Conservation (phyloP, 2,329 filamentous ascomycete species). For the Cladosporium sp. region DNA sequence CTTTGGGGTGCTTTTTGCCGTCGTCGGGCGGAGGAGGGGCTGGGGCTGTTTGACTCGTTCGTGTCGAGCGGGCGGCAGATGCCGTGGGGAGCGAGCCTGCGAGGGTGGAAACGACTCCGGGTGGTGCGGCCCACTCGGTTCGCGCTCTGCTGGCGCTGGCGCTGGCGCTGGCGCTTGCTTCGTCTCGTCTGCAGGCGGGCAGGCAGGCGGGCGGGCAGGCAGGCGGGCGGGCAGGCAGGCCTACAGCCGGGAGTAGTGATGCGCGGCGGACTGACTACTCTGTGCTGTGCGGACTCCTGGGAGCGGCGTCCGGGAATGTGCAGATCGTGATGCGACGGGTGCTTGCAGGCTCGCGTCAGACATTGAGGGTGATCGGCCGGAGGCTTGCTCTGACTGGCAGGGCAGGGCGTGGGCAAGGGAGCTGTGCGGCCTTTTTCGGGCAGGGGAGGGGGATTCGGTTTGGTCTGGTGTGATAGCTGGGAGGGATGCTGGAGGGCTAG, state of each 20-base stretch:
- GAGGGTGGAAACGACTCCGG: not conserved
- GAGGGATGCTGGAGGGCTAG: not conserved
- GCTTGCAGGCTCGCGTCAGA: not conserved
- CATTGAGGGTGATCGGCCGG: constrained; percentile 4
- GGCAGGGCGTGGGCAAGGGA: not conserved
- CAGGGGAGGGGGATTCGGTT: too few relatives aligned
- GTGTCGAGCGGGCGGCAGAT: too few relatives aligned
- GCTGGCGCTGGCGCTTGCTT: not conserved
- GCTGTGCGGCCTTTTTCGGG: not conserved
- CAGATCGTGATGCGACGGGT: constrained; percentile 2
- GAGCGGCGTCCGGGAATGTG: not conserved
- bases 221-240: not conserved
- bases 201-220: not conserved
- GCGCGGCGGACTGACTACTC: too few relatives aligned
- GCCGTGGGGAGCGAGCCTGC: too few relatives aligned
- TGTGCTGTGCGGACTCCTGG: not conserved
- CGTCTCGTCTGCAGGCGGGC: not conserved
- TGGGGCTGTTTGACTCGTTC: too few relatives aligned
- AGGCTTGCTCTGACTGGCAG: constrained; percentile 1
- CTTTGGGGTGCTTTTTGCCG: too few relatives aligned
- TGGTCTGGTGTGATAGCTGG: constrained; percentile 3
- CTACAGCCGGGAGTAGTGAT: not conserved
- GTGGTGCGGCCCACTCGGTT: not conserved
- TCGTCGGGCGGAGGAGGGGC: too few relatives aligned
- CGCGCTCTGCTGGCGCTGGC: not conserved